phyloP scores from a whole-genome alignment of 768 basidiomycete species.

The Mrakia blollopis region DNA sequence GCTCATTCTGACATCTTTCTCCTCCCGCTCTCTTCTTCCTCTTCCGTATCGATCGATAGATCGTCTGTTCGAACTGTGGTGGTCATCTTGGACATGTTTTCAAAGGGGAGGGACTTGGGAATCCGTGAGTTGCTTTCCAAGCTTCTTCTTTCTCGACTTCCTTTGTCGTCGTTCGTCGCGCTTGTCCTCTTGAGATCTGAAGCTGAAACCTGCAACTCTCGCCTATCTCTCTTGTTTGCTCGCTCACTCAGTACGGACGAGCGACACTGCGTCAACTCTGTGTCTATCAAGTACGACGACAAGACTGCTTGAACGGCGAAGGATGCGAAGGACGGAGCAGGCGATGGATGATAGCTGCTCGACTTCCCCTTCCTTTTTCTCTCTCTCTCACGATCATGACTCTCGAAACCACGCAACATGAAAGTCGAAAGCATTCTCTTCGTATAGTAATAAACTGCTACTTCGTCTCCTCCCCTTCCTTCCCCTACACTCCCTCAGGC shows the following conservation, averaged over 20 bases:
- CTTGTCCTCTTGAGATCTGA: not conserved
- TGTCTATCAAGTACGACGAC: constrained; percentile 66
- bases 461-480: not conserved
- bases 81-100: constrained; percentile 88
- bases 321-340: not conserved
- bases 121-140: not conserved
- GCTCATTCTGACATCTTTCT: not conserved
- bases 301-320: not conserved
- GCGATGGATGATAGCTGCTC: not conserved
- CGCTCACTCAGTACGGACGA: constrained; percentile 60
- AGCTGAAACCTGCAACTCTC: not conserved
- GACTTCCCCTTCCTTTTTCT: not conserved
- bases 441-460: no score
- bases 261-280: constrained; percentile 60
- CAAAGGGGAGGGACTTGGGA: constrained; percentile 46
- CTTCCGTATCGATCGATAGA: not conserved
- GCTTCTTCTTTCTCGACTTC: not conserved
- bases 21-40: not conserved
- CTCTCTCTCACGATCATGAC: not conserved
- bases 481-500: not conserved
- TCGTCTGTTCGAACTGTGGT: constrained; percentile 10
- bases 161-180: not conserved
- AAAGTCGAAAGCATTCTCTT: no score
- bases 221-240: no score
- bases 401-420: no score